Conservation (phyloP, 1,284 basidiomycete genomes). For the Vanrija humicola region DNA sequence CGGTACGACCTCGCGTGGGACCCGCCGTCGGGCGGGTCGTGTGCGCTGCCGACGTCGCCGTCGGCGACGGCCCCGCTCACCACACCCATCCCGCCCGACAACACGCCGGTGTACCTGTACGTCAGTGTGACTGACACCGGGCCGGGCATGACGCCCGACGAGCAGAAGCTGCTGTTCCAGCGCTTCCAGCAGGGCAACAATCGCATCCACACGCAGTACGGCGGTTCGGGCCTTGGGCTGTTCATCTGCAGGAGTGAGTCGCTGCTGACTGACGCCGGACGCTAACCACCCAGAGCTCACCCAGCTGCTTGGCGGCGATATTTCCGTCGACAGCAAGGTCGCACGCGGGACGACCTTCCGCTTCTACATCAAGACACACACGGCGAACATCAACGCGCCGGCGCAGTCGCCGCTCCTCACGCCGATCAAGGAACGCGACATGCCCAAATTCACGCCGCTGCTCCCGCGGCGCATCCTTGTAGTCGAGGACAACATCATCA, state of each 20-base stretch:
- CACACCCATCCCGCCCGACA: conserved; percentile 1
- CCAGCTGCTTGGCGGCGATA: conserved; percentile 32
- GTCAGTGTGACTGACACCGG: conserved; percentile 32
- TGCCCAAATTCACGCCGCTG: no score
- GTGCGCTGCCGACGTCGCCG: conserved; percentile 4
- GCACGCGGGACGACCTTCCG: conserved; percentile 48
- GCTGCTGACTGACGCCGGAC: background rate
- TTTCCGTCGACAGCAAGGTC: conserved; percentile 25
- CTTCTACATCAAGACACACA: conserved; percentile 30
- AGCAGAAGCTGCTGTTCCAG: conserved; percentile 27
- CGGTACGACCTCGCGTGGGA: conserved; percentile 21
- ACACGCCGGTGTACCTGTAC: conserved; percentile 19
- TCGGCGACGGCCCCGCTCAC: background rate
- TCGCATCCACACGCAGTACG: conserved; percentile 31
- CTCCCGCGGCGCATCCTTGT: conserved; percentile 15
- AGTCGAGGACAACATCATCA: conserved; percentile 47
- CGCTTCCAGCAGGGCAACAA: conserved; percentile 26
- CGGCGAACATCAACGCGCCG: background rate
- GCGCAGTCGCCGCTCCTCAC: no score
- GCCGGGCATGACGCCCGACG: conserved; percentile 27
- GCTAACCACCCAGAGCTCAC: conserved; percentile 16
- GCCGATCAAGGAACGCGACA: no score
- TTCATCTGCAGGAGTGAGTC: conserved; percentile 32
- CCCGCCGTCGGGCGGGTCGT: conserved; percentile 21
- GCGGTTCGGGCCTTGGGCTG: conserved; percentile 36